Base-by-base conservation (phyloP, 2,329 filamentous ascomycete genomes). In the Aspergillus hortae region DNA sequence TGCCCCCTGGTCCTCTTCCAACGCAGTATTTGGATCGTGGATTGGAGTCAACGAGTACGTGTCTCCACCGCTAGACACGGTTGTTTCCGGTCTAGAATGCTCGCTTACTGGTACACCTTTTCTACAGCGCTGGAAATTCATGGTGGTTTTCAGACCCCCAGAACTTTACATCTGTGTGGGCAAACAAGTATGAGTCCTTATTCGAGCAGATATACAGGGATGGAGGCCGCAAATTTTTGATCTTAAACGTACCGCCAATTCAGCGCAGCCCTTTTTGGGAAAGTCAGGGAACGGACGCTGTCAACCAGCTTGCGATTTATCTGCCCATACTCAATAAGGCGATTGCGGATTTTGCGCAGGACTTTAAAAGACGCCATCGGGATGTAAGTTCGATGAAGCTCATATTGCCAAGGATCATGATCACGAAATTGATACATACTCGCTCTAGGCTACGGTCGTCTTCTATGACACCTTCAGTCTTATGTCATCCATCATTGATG, bases 31-130 rank as follows among this genome's bases (percentile, higher is more conserved):
- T 33, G 43, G 17, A 15, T 32, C 30, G 14, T 45, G 43, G 43
- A 45, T 45, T 19, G 43, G 43, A 33, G 30, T 45, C n/a, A 45
- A 45, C 11, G 43, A 45, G 43, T 45, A 15, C 15, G 43, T 35
- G 9, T 3, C 27, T 30, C 27, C 27, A 10, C 27, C 3, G 27
- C 27, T 30, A 30, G n/a, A 33, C 23, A 5, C n/a, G 7, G 23
- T 11, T 2, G 14, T 21, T 38, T 17, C 4, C 9, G 35, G 2
- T n/a, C 14, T 15, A 38, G 15, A n/a, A 38, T 14, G 11, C 14
- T n/a, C 35, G 5, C n/a, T 38, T 5, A 38, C 35, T 15, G 15
- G 2, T 17, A 12, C 7, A 10, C 12, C 35, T 17, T n/a, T 38
- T 38, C 3, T 4, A 38, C 10, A 38, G 35, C 15, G 35, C 35